phyloP scores from a whole-genome alignment of 306 rosid genomes.

The Vachellia collinsii region DNA sequence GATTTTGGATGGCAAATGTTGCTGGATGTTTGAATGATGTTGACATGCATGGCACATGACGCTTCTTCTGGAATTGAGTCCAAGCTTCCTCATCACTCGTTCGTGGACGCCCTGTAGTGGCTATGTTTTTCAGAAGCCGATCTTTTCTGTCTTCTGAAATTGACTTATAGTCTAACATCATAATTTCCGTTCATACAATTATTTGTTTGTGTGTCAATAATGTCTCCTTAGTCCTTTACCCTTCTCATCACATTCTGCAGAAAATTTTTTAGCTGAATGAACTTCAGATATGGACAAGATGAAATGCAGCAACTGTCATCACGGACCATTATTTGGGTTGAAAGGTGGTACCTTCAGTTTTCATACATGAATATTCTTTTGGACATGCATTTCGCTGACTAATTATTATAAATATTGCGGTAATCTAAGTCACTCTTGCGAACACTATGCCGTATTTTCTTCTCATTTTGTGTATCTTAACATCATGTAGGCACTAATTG shows the following conservation, averaged over 20 bases:
- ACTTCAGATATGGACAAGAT: conserved; percentile 66
- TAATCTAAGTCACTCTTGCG: conserved; percentile 26
- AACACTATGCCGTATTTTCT: conserved; percentile 22
- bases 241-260: conserved; percentile 48
- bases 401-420: conserved; percentile 34
- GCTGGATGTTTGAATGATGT: conserved; percentile 5
- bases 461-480: conserved; percentile 30
- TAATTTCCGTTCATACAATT: conserved; percentile 21
- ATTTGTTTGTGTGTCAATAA: neutral
- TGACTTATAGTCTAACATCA: neutral
- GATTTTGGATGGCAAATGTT: conserved; percentile 63
- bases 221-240: conserved; percentile 18
- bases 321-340: conserved; percentile 27
- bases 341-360: too few species aligned
- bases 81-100: neutral
- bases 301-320: conserved; percentile 49
- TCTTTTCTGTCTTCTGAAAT: neutral
- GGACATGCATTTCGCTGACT: conserved; percentile 24
- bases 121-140: conserved; percentile 43
- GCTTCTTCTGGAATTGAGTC: neutral
- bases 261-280: conserved; percentile 74
- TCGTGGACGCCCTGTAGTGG: neutral
- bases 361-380: too few species aligned
- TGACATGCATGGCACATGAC: neutral
- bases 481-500: conserved; percentile 26